Base-by-base conservation (phyloP, 768 basidiomycete genomes). In the Imleria badia region DNA sequence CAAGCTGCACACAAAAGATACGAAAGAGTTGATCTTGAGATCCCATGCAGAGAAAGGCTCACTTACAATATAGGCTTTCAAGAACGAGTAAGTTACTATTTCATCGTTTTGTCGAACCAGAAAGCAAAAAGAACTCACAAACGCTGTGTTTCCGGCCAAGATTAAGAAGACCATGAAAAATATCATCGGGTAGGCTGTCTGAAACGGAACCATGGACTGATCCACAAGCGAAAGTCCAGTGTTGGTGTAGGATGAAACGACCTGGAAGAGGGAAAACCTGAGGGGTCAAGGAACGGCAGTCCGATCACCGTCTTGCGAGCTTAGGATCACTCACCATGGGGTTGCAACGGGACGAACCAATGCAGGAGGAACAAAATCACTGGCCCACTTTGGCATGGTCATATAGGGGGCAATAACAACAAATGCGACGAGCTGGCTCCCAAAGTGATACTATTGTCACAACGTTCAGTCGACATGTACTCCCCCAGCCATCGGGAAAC, bases 81-180 rank as follows among this genome's bases (percentile, higher is more conserved):
- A 43, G 19, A 48, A n/a, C 39, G 38, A 47, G 50, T 42, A 13
- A 2, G 43, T 51, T 20, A 56, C 8, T 17, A 31, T 13, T 45
- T 55, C 14, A 38, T 43, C 12, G 7, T 34, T 6, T 46, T 20
- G 2, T 52, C 15, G 33, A 20, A 40, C 4, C 33, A 20, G 10
- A 29, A 35, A 19, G 30, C 5, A 41, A 45, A 43, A 30, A 44
- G n/a, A 14, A 87, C 93, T 79, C 63, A 96, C 94, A 65, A 92
- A 96, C 22, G 83, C 87, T 41, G 94, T 97, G 66, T 98, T 98
- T 11, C 96, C 96, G 45, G 92, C 94, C 44, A 98, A 70, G 58
- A 98, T 88, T 23, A 91, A 73, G 43, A 94, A 72, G 0, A 84
- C 76, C 78, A 94, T 74, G 48, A 84, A 67, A 29, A 91, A 45